Evolutionary conservation across 768 basidiomycete species (phyloP).

Genomic region (Lactarius sanguifluus): DNA sequence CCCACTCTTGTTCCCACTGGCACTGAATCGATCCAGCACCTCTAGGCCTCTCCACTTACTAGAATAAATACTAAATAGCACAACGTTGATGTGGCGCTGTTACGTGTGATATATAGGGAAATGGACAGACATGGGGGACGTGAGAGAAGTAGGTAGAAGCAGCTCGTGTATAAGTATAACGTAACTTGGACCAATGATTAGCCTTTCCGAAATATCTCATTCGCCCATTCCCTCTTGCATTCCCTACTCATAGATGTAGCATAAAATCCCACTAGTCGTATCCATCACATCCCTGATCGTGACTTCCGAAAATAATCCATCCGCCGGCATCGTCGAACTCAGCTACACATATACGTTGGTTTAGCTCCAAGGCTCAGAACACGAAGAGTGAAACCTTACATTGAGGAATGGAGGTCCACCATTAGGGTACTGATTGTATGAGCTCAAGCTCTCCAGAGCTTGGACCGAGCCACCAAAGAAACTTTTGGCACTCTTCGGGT

Average conservation of each 20-base stretch:
- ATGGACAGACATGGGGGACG: too few species aligned
- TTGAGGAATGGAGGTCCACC: constrained; percentile 33
- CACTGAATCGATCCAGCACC: not conserved
- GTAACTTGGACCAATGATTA: not conserved
- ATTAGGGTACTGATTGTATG: constrained; percentile 33
- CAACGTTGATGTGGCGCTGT: too few species aligned
- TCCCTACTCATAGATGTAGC: constrained; percentile 39
- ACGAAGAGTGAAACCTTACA: constrained; percentile 20
- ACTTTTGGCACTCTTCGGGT: constrained; percentile 33
- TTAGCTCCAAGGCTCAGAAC: not conserved
- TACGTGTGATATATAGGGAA: not conserved
- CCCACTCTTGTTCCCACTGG: not conserved
- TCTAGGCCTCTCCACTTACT: too few species aligned
- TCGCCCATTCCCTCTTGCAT: too few species aligned
- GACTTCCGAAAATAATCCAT: constrained; percentile 33
- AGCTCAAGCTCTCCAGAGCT: constrained; percentile 29
- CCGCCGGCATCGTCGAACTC: constrained; percentile 34
- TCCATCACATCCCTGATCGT: constrained; percentile 35
- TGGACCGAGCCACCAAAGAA: constrained; percentile 38
- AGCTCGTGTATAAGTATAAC: too few species aligned
- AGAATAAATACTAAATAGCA: not conserved
- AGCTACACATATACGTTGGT: constrained; percentile 26
- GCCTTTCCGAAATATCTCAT: not conserved
- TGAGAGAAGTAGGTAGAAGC: not conserved
- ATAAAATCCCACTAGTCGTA: constrained; percentile 37